phyloP scores from a whole-genome alignment of 257 asterid species.

The Penstemon davidsonii region DNA sequence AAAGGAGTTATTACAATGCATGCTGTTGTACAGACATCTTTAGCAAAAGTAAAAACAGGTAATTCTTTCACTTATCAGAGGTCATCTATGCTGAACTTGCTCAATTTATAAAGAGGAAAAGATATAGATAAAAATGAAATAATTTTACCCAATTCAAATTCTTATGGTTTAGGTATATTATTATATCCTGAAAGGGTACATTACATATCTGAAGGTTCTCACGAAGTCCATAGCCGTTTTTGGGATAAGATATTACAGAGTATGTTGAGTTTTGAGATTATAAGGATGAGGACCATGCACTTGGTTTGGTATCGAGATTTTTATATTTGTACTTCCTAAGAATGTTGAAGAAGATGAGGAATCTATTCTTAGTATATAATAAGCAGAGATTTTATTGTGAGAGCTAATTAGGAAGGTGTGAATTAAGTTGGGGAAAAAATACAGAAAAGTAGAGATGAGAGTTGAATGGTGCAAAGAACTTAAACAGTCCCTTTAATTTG shows the following conservation, averaged over 20 bases:
- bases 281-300: background rate
- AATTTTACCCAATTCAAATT: too few relatives aligned
- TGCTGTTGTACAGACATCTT: conserved; percentile 86
- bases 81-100: background rate
- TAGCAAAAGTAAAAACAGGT: conserved; percentile 80
- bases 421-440: background rate
- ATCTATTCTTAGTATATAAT: background rate
- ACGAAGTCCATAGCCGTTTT: background rate
- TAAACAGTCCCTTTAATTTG: background rate
- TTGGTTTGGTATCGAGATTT: conserved; percentile 14
- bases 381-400: background rate
- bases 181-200: too few relatives aligned
- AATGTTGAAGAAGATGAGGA: background rate
- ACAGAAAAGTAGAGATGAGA: background rate
- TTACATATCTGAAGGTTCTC: too few relatives aligned
- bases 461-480: background rate
- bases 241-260: background rate
- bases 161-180: too few relatives aligned
- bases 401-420: conserved; percentile 9
- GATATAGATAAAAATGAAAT: too few relatives aligned
- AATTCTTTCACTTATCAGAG: background rate
- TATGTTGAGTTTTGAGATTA: background rate
- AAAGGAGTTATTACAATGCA: conserved; percentile 81
- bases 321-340: background rate
- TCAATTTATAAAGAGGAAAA: background rate